Evolutionary conservation across 805 yeast species (phyloP).

Genomic region (Hanseniaspora lachancei): DNA sequence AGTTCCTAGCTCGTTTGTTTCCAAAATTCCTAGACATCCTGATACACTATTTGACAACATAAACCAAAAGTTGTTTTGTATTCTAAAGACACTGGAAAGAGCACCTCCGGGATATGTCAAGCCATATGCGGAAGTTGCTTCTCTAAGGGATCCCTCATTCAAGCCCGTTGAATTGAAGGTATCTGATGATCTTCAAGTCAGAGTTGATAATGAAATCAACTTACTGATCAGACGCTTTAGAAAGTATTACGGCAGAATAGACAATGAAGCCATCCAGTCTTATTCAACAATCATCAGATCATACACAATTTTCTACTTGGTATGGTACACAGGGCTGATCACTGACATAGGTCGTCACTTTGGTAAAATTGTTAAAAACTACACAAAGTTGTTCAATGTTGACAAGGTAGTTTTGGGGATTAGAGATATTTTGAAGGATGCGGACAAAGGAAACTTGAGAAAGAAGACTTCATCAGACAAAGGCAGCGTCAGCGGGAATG

Average conservation of each 20-base stretch:
- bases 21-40: background rate
- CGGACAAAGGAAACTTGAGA: background rate
- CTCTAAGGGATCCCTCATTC: background rate
- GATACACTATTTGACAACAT: constrained; percentile 1
- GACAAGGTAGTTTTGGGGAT: constrained; percentile 6
- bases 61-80: background rate
- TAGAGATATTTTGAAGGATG: background rate
- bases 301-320: background rate
- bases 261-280: background rate
- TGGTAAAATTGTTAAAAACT: constrained; percentile 3
- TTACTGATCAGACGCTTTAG: background rate
- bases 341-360: background rate
- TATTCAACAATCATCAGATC: background rate
- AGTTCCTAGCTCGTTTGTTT: background rate
- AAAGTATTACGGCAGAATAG: constrained; percentile 1
- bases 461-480: background rate
- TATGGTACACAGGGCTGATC: constrained; percentile 5
- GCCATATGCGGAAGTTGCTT: background rate
- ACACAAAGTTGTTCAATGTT: constrained; percentile 2
- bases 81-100: background rate
- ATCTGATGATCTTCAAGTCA: background rate
- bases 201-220: background rate
- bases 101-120: background rate
- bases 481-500: background rate
- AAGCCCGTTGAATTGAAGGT: background rate